A percentile compares a stretch with the other conserved stretches of the same genome.
These are phyloP conservation scores for Penicillium bialowiezense DNA, from an alignment of 495 filamentous ascomycete genomes.

Conservation along the genomic window DNA sequence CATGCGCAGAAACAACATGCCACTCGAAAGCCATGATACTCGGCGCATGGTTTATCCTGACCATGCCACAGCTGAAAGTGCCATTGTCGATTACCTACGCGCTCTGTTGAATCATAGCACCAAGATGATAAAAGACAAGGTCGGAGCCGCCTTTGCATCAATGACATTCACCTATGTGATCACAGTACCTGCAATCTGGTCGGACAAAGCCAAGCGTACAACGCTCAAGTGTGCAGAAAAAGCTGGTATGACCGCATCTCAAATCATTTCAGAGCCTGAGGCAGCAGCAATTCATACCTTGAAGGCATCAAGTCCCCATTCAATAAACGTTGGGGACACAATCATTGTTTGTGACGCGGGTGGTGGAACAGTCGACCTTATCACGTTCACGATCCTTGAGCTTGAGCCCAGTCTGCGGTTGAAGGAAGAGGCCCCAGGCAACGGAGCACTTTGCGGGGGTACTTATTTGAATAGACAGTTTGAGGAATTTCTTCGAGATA, in stretches of 20 bases:
- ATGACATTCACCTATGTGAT: constrained; percentile 64
- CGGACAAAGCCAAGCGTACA: constrained; percentile 67
- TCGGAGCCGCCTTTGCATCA: constrained; percentile 60
- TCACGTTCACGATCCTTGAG: constrained; percentile 42
- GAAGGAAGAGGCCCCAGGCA: constrained; percentile 61
- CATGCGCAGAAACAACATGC: constrained; percentile 7
- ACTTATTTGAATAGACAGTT: constrained; percentile 70
- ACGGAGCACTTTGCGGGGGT: constrained; percentile 63
- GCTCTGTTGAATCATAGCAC: constrained; percentile 25
- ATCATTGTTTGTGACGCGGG: constrained; percentile 76
- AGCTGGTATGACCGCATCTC: constrained; percentile 58
- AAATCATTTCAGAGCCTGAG: constrained; percentile 73
- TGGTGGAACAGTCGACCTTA: constrained; percentile 74
- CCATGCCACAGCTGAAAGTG: constrained; percentile 54
- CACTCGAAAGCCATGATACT: constrained; percentile 7
- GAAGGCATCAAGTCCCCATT: constrained; percentile 62
- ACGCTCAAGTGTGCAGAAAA: constrained; percentile 62
- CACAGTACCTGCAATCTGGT: constrained; percentile 67
- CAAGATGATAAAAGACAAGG: constrained; percentile 32
- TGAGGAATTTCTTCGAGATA: constrained; percentile 60
- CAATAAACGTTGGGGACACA: constrained; percentile 59
- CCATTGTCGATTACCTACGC: constrained; percentile 65
- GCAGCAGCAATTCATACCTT: constrained; percentile 73
- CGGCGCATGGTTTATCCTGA: constrained; percentile 32
- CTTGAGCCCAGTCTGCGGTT: constrained; percentile 45